Percentiles rank a stretch among this genome's conserved stretches.
phyloP scores from a whole-genome alignment of 352 stramenopile genomes.

The Pythium aquatile region DNA sequence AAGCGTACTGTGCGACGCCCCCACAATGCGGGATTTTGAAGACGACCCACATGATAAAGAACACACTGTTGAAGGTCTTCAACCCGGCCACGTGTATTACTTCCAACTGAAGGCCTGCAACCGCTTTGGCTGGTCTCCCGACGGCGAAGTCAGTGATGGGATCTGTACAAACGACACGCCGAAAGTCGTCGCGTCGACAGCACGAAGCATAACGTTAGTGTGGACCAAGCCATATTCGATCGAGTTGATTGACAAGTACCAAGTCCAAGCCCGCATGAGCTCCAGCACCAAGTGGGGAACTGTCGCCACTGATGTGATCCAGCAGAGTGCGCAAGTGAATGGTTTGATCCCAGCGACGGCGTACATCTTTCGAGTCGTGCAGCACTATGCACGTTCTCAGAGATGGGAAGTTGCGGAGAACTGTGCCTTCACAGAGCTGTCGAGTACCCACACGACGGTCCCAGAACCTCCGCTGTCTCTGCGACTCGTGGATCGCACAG shows the following conservation, averaged over 20 bases:
- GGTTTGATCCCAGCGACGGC: conserved; percentile 40
- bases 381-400: conserved; percentile 33
- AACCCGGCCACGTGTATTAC: conserved; percentile 49
- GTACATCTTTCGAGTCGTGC: conserved; percentile 52
- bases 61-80: conserved; percentile 32
- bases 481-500: conserved; percentile 35
- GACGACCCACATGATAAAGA: conserved; percentile 27
- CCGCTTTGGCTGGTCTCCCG: conserved; percentile 44
- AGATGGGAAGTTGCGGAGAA: conserved; percentile 37
- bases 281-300: conserved; percentile 39
- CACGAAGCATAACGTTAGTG: conserved; percentile 38
- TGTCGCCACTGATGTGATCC: conserved; percentile 20
- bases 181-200: conserved; percentile 32
- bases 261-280: conserved; percentile 38
- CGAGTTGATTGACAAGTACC: conserved; percentile 48
- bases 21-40: conserved; percentile 28
- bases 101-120: conserved; percentile 49
- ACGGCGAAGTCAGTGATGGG: conserved; percentile 45
- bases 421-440: conserved; percentile 31
- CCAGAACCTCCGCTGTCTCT: conserved; percentile 40
- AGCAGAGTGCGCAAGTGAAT: conserved; percentile 28
- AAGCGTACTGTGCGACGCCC: conserved; percentile 29
- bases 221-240: conserved; percentile 56
- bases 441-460: conserved; percentile 30
- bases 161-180: conserved; percentile 57